A percentile compares a stretch with the other conserved stretches of the same genome.
These are phyloP conservation scores for Eimeria falciformis DNA, from an alignment of 169 alveolate species.

Conservation along the genomic window DNA sequence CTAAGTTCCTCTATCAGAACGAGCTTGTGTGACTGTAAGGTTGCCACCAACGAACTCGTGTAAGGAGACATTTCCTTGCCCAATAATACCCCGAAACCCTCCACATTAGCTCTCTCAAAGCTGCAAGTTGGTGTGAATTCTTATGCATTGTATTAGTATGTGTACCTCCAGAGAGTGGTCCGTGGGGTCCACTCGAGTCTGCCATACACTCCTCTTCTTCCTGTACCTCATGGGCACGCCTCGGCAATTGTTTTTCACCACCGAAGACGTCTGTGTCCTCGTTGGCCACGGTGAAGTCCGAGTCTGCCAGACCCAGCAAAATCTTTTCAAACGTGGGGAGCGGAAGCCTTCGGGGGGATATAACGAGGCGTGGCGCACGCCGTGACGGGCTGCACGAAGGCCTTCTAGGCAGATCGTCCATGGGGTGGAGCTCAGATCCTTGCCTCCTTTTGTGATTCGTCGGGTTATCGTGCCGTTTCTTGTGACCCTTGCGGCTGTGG, in stretches of 20 bases:
- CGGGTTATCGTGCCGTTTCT: background rate
- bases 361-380: conserved; percentile 34
- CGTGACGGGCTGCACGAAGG: background rate
- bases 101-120: no score
- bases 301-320: conserved; percentile 57
- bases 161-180: no score
- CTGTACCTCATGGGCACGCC: background rate
- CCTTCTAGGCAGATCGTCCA: no score
- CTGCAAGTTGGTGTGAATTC: no score
- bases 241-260: background rate
- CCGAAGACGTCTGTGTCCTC: conserved; percentile 50
- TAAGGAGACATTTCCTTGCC: no score
- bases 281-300: conserved; percentile 20
- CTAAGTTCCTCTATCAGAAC: no score
- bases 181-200: conserved; percentile 30
- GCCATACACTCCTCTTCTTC: conserved; percentile 21
- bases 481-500: conserved; percentile 32
- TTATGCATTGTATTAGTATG: no score
- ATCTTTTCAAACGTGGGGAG: conserved; percentile 73
- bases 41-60: no score
- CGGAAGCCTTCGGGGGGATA: conserved; percentile 66
- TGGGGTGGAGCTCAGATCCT: conserved; percentile 5
- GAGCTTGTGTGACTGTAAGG: no score
- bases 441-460: background rate
- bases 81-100: no score